Evolutionary conservation across 2,329 filamentous ascomycete genomes (phyloP).

Genomic region (Claviceps sp.): DNA sequence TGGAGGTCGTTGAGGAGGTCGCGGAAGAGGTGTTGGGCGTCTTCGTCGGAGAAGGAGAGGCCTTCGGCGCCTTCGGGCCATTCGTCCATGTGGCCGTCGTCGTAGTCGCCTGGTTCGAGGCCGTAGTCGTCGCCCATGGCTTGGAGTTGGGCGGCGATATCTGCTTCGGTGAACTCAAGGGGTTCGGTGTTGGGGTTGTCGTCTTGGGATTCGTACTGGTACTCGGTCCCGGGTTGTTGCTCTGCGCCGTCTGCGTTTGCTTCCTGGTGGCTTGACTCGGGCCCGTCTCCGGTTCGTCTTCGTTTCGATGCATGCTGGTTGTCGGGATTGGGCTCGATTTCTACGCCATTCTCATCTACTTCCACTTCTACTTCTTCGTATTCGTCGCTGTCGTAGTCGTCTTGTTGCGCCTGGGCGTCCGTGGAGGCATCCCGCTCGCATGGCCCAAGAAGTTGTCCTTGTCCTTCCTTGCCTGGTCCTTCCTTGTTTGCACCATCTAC

Average conservation of each 20-base stretch:
- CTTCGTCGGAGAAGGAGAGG: slow-evolving; percentile 56
- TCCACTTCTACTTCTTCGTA: slow-evolving; percentile 58
- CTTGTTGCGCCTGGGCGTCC: slow-evolving; percentile 16
- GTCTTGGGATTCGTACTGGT: background rate
- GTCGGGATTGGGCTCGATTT: slow-evolving; percentile 28
- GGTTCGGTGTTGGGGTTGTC: slow-evolving; percentile 25
- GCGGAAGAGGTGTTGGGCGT: slow-evolving; percentile 66
- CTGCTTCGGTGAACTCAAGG: slow-evolving; percentile 82
- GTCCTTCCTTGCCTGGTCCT: background rate
- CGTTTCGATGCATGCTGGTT: slow-evolving; percentile 45
- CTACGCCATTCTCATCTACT: slow-evolving; percentile 45
- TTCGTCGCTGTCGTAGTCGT: slow-evolving; percentile 46
- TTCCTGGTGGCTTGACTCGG: slow-evolving; percentile 37
- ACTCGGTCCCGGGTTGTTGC: slow-evolving; percentile 13
- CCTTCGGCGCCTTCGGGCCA: slow-evolving; percentile 63
- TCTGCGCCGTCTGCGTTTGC: slow-evolving; percentile 21
- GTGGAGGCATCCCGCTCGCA: slow-evolving; percentile 7
- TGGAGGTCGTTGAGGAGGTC: slow-evolving; percentile 72
- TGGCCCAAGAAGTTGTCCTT: too few species aligned
- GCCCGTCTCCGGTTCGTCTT: slow-evolving; percentile 36
- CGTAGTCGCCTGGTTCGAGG: slow-evolving; percentile 64
- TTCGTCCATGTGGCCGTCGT: slow-evolving; percentile 44
- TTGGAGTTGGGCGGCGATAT: slow-evolving; percentile 83
- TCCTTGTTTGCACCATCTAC: slow-evolving; percentile 4
- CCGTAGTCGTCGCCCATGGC: slow-evolving; percentile 81